Evolutionary conservation across 2,329 filamentous ascomycete genomes (phyloP), one percentile per base, ranked within the genome.

Genomic region (Paecilomyces sp.): DNA sequence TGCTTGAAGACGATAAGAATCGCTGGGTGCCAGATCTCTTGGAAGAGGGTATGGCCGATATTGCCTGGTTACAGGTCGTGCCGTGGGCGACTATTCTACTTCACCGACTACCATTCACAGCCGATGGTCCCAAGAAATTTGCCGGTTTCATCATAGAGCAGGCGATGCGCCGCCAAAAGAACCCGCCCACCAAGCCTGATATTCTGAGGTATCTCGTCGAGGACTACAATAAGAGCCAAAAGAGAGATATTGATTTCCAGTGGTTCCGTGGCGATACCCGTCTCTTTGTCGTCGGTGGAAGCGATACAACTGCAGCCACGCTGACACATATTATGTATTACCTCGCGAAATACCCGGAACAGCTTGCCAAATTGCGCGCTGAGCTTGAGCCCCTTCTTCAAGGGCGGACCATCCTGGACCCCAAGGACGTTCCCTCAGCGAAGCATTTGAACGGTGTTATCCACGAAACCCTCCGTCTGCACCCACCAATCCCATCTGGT

Each of bases 401-500:
- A n/a, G 7, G 31, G 2, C 53, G 28, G 2, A 24, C 18, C 57
- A 47, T n/a, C 22, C 58, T 58, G 2, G 9, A 68, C 12, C 62
- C 65, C 51, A 68, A 78, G 11, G 68, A 74, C 9, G 15, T 31
- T 6, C 24, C 24, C 3, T 25, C 58, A 2, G 54, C 53, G 3
- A 36, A 36, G 13, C 33, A 36, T 36, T 54, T 59, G 1, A 33
- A 57, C 54, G 77, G 72, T 2, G 66, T 69, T 34, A 74, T 80
- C 54, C 70, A 80, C 54, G 79, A 81, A 61, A 57, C 74, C 0
- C 66, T 79, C 34, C 68, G 77, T 0, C 62, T 79, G 3, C 66
- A 74, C 52, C 76, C 77, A 1, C 65, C 76, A 1, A 71, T 77
- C 0, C 71, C 73, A 0, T 68, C 68, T 1, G 76, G 74, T 1